Evolutionary conservation across 108 stramenopile genomes (phyloP).

Genomic region (Skeletonema marinoi): DNA sequence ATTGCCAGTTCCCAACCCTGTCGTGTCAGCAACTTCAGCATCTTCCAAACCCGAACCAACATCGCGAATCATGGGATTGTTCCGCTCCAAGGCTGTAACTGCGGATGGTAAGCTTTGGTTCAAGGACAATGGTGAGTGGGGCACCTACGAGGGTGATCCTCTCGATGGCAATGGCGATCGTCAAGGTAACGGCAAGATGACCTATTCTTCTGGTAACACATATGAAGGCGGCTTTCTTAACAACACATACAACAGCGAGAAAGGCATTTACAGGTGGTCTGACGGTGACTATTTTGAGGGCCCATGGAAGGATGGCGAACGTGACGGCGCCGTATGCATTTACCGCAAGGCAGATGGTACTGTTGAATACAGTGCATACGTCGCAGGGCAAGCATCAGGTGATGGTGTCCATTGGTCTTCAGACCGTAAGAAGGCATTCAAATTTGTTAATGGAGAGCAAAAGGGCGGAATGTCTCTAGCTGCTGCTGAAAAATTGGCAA

Average conservation of each 20-base stretch:
- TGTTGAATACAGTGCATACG: conserved; percentile 11
- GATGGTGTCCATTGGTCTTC: conserved; percentile 45
- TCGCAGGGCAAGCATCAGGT: conserved; percentile 2
- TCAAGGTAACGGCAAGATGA: conserved; percentile 39
- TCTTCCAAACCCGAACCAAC: not conserved
- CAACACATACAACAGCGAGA: conserved; percentile 24
- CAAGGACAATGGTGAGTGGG: conserved; percentile 13
- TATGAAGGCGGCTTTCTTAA: conserved; percentile 34
- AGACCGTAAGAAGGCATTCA: conserved; percentile 29
- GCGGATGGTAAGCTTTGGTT: conserved; percentile 11
- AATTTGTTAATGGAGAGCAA: conserved; percentile 12
- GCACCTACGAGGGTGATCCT: conserved; percentile 20
- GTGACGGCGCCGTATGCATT: conserved; percentile 11
- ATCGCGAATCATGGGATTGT: not conserved
- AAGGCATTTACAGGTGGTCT: conserved; percentile 20
- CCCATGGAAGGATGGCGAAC: conserved; percentile 20
- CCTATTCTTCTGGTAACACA: conserved; percentile 14
- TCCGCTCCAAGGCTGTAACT: not conserved
- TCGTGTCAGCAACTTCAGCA: not conserved
- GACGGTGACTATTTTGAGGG: conserved; percentile 14
- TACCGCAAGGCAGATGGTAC: conserved; percentile 9
- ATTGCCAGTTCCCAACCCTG: not conserved
- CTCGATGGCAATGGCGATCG: conserved; percentile 24
- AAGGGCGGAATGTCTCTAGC: not conserved
- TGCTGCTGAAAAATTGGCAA: conserved; percentile 11